Base-by-base conservation (phyloP, 768 basidiomycete species). In the Punctularia strigosozonata region DNA sequence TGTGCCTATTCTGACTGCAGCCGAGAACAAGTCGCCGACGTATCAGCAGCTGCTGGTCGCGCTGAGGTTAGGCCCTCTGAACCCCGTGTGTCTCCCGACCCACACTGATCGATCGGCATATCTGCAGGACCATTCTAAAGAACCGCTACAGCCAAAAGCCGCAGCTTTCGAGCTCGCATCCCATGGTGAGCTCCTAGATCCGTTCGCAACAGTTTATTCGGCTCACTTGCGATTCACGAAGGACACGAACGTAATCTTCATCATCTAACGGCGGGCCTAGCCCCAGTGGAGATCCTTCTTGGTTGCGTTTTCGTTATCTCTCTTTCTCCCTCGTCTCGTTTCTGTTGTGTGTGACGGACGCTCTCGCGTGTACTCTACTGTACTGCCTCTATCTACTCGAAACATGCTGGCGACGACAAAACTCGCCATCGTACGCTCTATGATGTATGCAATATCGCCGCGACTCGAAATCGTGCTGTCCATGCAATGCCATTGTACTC, bases 131-230 rank as follows among this genome's bases (percentile, higher is more conserved):
- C 7, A 75, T 84, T 43, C 50, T 85, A 37, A 57, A 68, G 32
- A 66, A 68, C 12, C 66, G 73, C 44, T 87, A 71, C 56, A 73
- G 70, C 48, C 82, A 86, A 65, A 80, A 72, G 45, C 78, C 80
- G 20, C 18, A 61, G 56, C 55, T 87, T 13, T 80, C 79, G 6
- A 78, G 76, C 43, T 84, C 83, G 13, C 83, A 85, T 46, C 79
- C 68, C 4, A 81, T 84, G 43, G 82, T 70, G 38, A 41, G 61
- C 3, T 22, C 14, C 6, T 13, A 19, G 10, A 34, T 23, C 19
- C 22, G 38, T 25, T 14, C 6, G 22, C 12, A 14, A 17, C 21
- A 25, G 28, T 22, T 24, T 24, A 18, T n/a, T 19, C 5, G 31
- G 38, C 15, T 38, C 32, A 12, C 38, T 14, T 7, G 18, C 2